Evolutionary conservation across 345 rosid species (phyloP).

Genomic region (Carallia brachiata): DNA sequence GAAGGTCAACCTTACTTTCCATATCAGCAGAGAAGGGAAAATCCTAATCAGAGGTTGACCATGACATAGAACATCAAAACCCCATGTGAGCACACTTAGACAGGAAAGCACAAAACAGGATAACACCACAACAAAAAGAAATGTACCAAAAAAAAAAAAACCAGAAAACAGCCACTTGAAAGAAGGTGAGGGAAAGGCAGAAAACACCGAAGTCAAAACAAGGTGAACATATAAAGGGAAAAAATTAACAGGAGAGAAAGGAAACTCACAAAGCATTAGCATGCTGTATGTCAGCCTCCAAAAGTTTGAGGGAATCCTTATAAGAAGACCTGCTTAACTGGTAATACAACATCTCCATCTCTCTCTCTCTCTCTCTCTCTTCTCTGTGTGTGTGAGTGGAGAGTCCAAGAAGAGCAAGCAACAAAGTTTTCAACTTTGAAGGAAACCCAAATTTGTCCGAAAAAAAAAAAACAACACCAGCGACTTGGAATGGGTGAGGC

Average conservation of each 20-base stretch:
- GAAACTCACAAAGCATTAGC: conserved; percentile 84
- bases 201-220: neutral
- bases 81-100: neutral
- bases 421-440: neutral
- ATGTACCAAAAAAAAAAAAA: too few relatives aligned
- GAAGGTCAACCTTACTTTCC: neutral
- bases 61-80: conserved; percentile 8
- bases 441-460: conserved; percentile 8
- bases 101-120: neutral
- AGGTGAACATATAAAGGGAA: neutral
- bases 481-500: neutral
- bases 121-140: neutral
- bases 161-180: conserved; percentile 11
- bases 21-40: conserved; percentile 6
- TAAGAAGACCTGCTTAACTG: conserved; percentile 30
- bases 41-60: conserved; percentile 1
- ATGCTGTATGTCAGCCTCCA: conserved; percentile 85
- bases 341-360: conserved; percentile 29
- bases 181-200: neutral
- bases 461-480: conserved; percentile 4
- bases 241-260: neutral
- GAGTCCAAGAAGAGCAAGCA: neutral
- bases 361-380: neutral
- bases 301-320: conserved; percentile 69
- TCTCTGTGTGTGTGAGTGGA: neutral